Base-by-base conservation (phyloP, 306 rosid species). In the Albizia julibrissin region DNA sequence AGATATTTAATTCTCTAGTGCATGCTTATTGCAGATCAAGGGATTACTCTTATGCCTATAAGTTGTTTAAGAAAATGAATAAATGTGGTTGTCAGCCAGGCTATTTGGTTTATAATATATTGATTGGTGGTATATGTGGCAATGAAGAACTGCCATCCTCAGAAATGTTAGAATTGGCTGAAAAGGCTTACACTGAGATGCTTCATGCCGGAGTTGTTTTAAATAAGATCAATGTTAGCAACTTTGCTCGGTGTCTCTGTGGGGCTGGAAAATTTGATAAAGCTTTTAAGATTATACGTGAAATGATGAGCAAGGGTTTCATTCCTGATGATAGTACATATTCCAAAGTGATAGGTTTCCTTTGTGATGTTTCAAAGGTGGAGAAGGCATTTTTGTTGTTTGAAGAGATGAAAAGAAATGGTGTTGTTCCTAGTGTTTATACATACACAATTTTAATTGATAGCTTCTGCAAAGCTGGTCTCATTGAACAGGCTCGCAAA, bases 301-400 rank as follows among this genome's bases (percentile, higher is more conserved):
- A 92, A 67, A 94, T 94, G 97, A 91, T 92, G 92, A 84, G 84
- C 22, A 94, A 90, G 82, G 97, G 93, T 84, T 94, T 93, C 19
- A 71, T 90, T 54, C 97, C 98, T 2, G 95, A 92, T 87, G 86
- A 85, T 59, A 89, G 89, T 87, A 91, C 98, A 14, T 93, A 93
- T 76, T 88, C 97, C 77, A 91, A 90, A 85, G 97, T 91, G 86
- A 91, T 93, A 84, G 92, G 93, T 37, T 88, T 93, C 80, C 87
- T 93, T 59, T 93, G 98, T 62, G 80, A 85, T 80, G 87, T 87
- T 68, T 87, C 92, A 47, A 89, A 90, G 88, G 97, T 93, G 82
- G 98, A 93, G 73, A 88, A 93, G 65, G 94, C 98, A 14, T 89
- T 90, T 86, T 65, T 72, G 37, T 87, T 93, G 87, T 91, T 93